phyloP scores from a whole-genome alignment of 441 rosid species.

The Flueggea neowawraea region DNA sequence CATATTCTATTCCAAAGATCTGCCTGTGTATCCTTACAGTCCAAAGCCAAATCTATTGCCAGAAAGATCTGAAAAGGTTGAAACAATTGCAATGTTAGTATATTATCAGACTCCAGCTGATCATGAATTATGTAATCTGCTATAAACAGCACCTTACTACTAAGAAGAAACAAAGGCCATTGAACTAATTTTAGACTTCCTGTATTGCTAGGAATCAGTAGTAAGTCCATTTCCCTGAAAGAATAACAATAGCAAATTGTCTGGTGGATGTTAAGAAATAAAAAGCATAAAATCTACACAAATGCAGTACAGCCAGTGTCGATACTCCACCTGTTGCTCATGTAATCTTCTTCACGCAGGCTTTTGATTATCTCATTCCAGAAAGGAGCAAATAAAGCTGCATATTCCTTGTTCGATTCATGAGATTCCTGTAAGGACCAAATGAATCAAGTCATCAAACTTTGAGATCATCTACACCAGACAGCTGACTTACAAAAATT shows the following conservation, averaged over 20 bases:
- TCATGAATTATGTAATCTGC: slow-evolving; percentile 3
- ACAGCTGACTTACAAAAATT: no score
- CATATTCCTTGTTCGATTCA: slow-evolving; percentile 71
- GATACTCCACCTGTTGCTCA: slow-evolving; percentile 74
- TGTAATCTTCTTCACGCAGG: slow-evolving; percentile 97
- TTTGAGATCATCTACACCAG: no score
- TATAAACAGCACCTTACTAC: slow-evolving; percentile 77
- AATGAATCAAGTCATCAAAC: background rate
- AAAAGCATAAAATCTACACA: background rate
- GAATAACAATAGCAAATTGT: slow-evolving; percentile 13
- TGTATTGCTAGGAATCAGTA: slow-evolving; percentile 87
- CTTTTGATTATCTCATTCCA: slow-evolving; percentile 99
- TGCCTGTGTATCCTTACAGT: slow-evolving; percentile 79
- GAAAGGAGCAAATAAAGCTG: slow-evolving; percentile 96
- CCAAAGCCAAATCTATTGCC: slow-evolving; percentile 97
- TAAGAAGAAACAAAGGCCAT: slow-evolving; percentile 99
- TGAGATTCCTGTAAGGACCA: slow-evolving; percentile 58
- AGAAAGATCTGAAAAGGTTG: slow-evolving; percentile 69
- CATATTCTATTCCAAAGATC: slow-evolving; percentile 84
- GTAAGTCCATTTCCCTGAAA: slow-evolving; percentile 97
- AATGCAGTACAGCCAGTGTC: slow-evolving; percentile 12
- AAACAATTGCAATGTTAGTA: slow-evolving; percentile 7
- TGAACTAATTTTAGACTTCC: slow-evolving; percentile 95
- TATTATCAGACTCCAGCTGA: slow-evolving; percentile 9
- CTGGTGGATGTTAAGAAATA: no score